Conservation (phyloP, 805 yeast species). For the Metschnikowia arizonensis region DNA sequence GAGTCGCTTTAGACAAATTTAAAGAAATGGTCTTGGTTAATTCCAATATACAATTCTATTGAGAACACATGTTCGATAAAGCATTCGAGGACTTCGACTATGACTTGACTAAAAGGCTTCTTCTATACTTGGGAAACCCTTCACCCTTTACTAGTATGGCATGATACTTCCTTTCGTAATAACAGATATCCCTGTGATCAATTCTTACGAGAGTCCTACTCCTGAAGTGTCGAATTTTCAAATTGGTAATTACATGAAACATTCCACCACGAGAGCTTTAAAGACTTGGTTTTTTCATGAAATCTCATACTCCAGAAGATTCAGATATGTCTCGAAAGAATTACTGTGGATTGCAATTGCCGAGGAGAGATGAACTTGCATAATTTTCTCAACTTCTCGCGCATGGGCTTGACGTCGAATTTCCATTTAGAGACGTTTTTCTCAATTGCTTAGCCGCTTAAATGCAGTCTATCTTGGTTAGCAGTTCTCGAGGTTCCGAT, state of each 20-base stretch:
- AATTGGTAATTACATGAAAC: neutral
- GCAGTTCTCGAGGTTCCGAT: neutral
- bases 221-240: neutral
- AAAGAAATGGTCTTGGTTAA: neutral
- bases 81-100: neutral
- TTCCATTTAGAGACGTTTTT: neutral
- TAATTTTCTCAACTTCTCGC: constrained; percentile 1
- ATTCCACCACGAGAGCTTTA: neutral
- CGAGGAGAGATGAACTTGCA: constrained; percentile 1
- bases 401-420: constrained; percentile 4
- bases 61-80: neutral
- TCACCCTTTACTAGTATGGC: neutral
- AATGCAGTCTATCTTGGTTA: constrained; percentile 1
- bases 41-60: constrained; percentile 3
- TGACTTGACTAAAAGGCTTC: neutral
- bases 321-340: neutral
- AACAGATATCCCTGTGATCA: neutral
- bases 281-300: neutral
- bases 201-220: neutral
- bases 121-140: neutral
- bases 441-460: constrained; percentile 1
- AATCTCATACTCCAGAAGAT: neutral
- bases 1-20: neutral
- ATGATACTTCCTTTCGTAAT: neutral
- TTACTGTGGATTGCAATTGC: constrained; percentile 2